Percentiles rank a stretch among this genome's conserved stretches.
These are phyloP conservation scores for Colletotrichum eremochloae DNA, from an alignment of 2,329 filamentous ascomycete species.

Conservation along the genomic window DNA sequence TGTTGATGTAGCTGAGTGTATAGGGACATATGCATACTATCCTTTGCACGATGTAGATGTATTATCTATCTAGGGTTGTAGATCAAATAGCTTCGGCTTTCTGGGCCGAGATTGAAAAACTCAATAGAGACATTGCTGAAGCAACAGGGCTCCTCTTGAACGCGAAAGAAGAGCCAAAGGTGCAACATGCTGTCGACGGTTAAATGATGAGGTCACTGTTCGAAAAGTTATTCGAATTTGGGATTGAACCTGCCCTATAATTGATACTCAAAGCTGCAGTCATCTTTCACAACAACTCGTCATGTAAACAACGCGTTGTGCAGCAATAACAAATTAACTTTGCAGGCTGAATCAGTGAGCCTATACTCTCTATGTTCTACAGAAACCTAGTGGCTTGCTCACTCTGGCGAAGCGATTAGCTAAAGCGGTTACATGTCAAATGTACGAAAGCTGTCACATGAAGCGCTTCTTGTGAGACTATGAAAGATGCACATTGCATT, in stretches of 20 bases:
- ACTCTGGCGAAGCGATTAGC: neutral
- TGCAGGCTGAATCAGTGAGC: neutral
- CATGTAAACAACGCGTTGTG: neutral
- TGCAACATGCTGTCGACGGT: neutral
- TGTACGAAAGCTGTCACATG: rapidly evolving
- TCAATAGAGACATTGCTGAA: neutral
- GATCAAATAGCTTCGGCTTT: neutral
- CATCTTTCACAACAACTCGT: neutral
- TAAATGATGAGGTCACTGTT: neutral
- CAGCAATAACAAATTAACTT: neutral
- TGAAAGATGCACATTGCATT: neutral
- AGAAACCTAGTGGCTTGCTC: neutral
- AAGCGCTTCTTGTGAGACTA: neutral
- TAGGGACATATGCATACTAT: neutral
- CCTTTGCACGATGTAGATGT: neutral
- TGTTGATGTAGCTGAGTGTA: too few relatives aligned
- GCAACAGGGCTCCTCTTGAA: neutral
- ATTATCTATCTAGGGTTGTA: rapidly evolving
- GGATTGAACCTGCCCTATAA: neutral
- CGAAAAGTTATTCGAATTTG: neutral
- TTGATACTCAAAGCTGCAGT: rapidly evolving
- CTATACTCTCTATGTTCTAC: neutral
- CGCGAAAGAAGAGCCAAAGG: neutral
- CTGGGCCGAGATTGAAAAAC: neutral
- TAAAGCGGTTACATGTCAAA: neutral